Base-by-base conservation (phyloP, 2,329 filamentous ascomycete species). In the Sporothrix euskadiensis region DNA sequence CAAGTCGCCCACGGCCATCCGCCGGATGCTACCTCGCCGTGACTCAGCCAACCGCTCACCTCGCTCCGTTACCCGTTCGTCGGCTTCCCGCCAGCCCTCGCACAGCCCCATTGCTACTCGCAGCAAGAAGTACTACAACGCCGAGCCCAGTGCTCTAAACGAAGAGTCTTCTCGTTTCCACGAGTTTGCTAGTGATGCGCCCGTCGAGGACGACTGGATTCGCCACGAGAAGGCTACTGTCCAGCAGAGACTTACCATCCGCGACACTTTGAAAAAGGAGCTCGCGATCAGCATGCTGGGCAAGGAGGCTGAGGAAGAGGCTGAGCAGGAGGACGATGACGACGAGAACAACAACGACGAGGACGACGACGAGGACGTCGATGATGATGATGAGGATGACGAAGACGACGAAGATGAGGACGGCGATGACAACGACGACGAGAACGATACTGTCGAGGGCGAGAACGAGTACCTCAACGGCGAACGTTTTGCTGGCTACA, bases 161-260 rank as follows among this genome's bases (percentile, higher is more conserved):
- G 84, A 83, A 56, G 88, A 91, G 75, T 85, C 85, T 35, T 89
- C 83, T 79, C 89, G 84, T 68, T 98, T 98, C 80, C 93, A 98
- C 80, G 95, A 97, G 79, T 98, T 98, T 80, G 95, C 93, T 59
- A 94, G 92, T 80, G 94, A 93, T 69, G 87, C 90, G 73, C 86
- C 91, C 56, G 89, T 93, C 74, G 92, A 96, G 75, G 94, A 98
- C 73, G 94, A 97, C 78, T 99, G 96, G 96, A 93, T 97, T 41
- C 85, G 85, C 19, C 89, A 91, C 73, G 91, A 93, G 78, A 85
- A 88, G 47, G 85, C 87, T 8, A 87, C 88, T 44, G 85, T 89
- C 76, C 86, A 87, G 73, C 73, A 75, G 49, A 94, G 93, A 78
- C 86, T 99, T 54, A 98, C 94, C 4, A 91, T 99, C 76, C 90